phyloP scores from a whole-genome alignment of 108 stramenopile species.

The Fistulifera solaris region DNA sequence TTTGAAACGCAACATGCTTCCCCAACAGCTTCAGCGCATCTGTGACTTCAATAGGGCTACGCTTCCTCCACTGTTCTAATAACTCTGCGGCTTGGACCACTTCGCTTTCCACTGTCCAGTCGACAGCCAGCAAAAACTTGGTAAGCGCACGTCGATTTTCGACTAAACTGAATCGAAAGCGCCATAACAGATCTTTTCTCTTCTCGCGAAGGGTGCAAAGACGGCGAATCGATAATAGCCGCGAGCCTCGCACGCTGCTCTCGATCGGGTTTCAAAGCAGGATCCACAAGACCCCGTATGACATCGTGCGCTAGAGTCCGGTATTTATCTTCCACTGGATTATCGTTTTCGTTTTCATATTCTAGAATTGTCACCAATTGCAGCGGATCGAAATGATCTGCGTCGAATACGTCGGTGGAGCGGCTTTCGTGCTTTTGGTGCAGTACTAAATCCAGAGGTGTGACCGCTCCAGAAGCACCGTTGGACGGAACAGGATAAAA shows the following conservation, averaged over 20 bases:
- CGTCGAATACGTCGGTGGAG: slow-evolving; percentile 2
- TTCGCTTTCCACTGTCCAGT: slow-evolving; percentile 92
- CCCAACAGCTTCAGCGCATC: slow-evolving; percentile 96
- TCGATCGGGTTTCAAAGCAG: slow-evolving; percentile 90
- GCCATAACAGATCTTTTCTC: slow-evolving; percentile 95
- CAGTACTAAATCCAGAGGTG: slow-evolving; percentile 55
- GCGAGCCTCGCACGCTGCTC: slow-evolving; percentile 70
- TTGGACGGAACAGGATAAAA: slow-evolving; percentile 48
- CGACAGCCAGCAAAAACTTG: slow-evolving; percentile 92
- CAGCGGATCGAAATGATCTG: slow-evolving; percentile 22
- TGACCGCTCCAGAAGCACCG: slow-evolving; percentile 62
- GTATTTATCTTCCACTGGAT: slow-evolving; percentile 92
- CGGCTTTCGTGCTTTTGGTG: slow-evolving; percentile 27
- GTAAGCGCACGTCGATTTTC: slow-evolving; percentile 89
- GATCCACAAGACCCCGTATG: slow-evolving; percentile 90
- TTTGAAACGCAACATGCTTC: slow-evolving; percentile 86
- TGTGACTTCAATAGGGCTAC: slow-evolving; percentile 90
- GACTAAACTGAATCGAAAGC: slow-evolving; percentile 91
- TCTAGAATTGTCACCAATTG: slow-evolving; percentile 54
- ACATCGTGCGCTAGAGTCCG: slow-evolving; percentile 86
- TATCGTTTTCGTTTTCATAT: slow-evolving; percentile 64
- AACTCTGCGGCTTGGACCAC: slow-evolving; percentile 91
- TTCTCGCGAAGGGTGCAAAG: slow-evolving; percentile 73
- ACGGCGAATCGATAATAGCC: slow-evolving; percentile 75
- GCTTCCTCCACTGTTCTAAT: slow-evolving; percentile 87